These are phyloP conservation scores for Sugiyamaella pinicola DNA, from an alignment of 1,139 yeast genomes.

Conservation along the genomic window DNA sequence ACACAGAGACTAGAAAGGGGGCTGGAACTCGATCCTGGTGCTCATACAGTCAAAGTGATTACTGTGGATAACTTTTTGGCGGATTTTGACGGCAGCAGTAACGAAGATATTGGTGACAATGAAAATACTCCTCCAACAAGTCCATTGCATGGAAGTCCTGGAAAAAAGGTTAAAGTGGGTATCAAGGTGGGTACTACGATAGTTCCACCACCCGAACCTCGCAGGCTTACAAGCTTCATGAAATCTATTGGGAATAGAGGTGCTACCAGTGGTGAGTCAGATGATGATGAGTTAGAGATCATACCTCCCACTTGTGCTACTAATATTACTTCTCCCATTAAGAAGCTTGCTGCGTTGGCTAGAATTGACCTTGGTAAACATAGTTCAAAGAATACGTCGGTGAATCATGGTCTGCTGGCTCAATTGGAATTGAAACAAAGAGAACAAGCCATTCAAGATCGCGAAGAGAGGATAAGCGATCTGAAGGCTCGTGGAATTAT, in stretches of 20 bases:
- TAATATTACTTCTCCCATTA: slow-evolving; percentile 27
- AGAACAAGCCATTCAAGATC: slow-evolving; percentile 39
- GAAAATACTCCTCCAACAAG: slow-evolving; percentile 21
- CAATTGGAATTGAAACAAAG: slow-evolving; percentile 35
- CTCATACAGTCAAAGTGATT: slow-evolving; percentile 30
- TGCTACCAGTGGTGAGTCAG: slow-evolving; percentile 27
- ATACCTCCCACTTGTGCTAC: slow-evolving; percentile 32
- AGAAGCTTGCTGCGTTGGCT: slow-evolving; percentile 31
- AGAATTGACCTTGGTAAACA: slow-evolving; percentile 24
- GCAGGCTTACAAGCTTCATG: slow-evolving; percentile 19
- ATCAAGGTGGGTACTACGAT: neutral
- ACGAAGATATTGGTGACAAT: slow-evolving; percentile 7
- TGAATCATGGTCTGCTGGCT: slow-evolving; percentile 28
- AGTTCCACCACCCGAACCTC: slow-evolving; percentile 16
- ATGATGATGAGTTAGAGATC: slow-evolving; percentile 37
- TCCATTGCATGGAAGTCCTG: slow-evolving; percentile 14
- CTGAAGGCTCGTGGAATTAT: slow-evolving; percentile 39
- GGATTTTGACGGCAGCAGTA: slow-evolving; percentile 24
- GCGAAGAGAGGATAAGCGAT: slow-evolving; percentile 35
- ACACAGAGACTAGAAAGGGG: slow-evolving; percentile 39
- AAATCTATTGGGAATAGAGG: slow-evolving; percentile 12
- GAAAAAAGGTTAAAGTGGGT: neutral
- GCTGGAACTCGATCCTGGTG: slow-evolving; percentile 36
- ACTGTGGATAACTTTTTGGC: slow-evolving; percentile 34
- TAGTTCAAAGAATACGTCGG: slow-evolving; percentile 30